Evolutionary conservation across 352 stramenopile species (phyloP).

Genomic region (Pythium rhizo-oryzae): DNA sequence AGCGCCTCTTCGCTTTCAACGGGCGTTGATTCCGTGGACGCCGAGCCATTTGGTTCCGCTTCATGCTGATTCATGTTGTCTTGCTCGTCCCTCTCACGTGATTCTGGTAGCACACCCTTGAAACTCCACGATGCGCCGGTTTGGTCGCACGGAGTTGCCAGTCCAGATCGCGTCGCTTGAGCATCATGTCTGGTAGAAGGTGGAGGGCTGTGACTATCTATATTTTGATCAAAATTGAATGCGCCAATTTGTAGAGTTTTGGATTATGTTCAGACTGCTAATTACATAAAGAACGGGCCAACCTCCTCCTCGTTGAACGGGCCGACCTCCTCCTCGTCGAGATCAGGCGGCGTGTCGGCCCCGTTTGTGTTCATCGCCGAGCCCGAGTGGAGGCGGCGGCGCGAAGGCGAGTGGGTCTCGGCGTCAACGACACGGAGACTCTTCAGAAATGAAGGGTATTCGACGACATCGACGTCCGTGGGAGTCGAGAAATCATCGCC

Average conservation of each 20-base stretch:
- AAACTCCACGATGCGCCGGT: conserved; percentile 3
- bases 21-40: not conserved
- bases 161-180: conserved; percentile 20
- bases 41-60: conserved; percentile 7
- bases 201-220: conserved; percentile 1
- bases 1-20: conserved; percentile 27
- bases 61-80: conserved; percentile 34
- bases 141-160: not conserved
- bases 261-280: not conserved
- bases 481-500: not conserved
- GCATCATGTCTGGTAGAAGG: conserved; percentile 15
- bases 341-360: not conserved
- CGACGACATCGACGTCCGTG: conserved; percentile 33
- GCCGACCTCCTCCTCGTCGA: conserved; percentile 27
- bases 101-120: not conserved
- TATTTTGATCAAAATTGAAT: conserved; percentile 17
- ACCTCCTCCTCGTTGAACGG: too few relatives aligned
- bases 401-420: conserved; percentile 33
- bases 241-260: not conserved
- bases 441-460: conserved; percentile 74
- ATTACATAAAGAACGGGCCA: conserved; percentile 24
- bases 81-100: not conserved
- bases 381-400: conserved; percentile 26
- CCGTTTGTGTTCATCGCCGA: conserved; percentile 8
- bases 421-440: conserved; percentile 70